These are phyloP conservation scores for Lobulomyces angularis DNA, from an alignment of 192 early-diverging fungal genomes.

Conservation along the genomic window DNA sequence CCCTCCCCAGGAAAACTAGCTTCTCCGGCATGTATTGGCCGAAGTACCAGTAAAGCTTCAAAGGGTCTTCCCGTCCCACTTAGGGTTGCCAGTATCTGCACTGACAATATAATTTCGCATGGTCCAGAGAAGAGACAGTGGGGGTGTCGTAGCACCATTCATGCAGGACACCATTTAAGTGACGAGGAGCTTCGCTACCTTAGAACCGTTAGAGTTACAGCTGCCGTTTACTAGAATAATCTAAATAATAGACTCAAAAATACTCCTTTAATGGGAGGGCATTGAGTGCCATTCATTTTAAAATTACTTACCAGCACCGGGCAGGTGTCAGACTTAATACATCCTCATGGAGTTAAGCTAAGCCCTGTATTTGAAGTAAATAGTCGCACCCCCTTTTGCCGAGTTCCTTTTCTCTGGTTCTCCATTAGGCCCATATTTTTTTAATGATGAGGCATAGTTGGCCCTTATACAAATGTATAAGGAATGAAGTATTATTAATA, in stretches of 20 bases:
- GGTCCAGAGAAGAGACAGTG: conserved; percentile 55
- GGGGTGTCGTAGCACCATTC: conserved; percentile 32
- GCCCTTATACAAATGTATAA: no score
- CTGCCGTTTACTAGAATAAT: conserved; percentile 47
- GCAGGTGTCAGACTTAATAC: conserved; percentile 51
- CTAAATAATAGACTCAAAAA: no score
- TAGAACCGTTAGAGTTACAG: conserved; percentile 46
- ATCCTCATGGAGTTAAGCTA: conserved; percentile 37
- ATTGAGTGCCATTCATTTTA: no score
- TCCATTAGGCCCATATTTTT: conserved; percentile 36
- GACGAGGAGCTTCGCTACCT: conserved; percentile 42
- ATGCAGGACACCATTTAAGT: conserved; percentile 40
- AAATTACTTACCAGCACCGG: conserved; percentile 43
- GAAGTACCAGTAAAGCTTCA: conserved; percentile 47
- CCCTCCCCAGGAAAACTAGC: conserved; percentile 56
- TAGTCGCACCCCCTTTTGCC: conserved; percentile 51
- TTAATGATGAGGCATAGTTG: conserved; percentile 29
- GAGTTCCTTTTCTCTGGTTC: conserved; percentile 56
- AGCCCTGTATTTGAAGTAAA: conserved; percentile 52
- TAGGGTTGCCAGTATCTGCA: conserved; percentile 56
- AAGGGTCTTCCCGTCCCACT: conserved; percentile 54
- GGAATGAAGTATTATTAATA: no score
- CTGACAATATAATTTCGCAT: conserved; percentile 56
- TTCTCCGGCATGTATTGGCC: conserved; percentile 21
- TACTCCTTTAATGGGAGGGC: no score